Evolutionary conservation across 768 basidiomycete genomes (phyloP).

Genomic region (Lactarius indigo): DNA sequence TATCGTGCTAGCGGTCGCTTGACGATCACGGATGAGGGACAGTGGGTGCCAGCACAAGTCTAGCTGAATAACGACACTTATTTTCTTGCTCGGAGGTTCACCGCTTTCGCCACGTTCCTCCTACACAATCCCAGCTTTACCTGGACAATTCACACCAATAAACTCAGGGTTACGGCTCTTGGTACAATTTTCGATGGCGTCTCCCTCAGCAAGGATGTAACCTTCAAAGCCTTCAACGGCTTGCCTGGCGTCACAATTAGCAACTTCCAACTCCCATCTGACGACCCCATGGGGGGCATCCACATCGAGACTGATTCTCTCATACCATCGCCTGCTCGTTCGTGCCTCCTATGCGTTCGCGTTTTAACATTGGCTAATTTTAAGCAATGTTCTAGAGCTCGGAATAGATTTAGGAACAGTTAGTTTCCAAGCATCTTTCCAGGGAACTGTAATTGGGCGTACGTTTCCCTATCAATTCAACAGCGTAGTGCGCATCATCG

Average conservation of each 20-base stretch:
- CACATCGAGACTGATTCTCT: conserved; percentile 62
- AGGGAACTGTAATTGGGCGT: conserved; percentile 57
- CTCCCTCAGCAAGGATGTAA: conserved; percentile 53
- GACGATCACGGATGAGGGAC: conserved; percentile 49
- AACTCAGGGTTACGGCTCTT: conserved; percentile 59
- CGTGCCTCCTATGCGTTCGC: conserved; percentile 30
- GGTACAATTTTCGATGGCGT: conserved; percentile 69
- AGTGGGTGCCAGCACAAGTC: conserved; percentile 34
- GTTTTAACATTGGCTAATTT: neutral
- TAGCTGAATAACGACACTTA: neutral
- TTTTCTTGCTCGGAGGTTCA: conserved; percentile 42
- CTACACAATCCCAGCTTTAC: conserved; percentile 61
- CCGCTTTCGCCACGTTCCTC: conserved; percentile 60
- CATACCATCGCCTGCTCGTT: conserved; percentile 65
- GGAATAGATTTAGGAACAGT: conserved; percentile 68
- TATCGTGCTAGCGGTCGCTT: conserved; percentile 51
- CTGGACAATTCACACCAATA: conserved; percentile 68
- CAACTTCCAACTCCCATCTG: conserved; percentile 66
- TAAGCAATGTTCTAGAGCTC: conserved; percentile 44
- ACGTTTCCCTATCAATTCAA: conserved; percentile 30
- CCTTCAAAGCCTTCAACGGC: conserved; percentile 68
- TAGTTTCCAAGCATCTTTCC: conserved; percentile 59
- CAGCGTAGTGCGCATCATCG: neutral
- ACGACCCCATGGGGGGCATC: conserved; percentile 66
- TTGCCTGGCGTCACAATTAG: conserved; percentile 67